Evolutionary conservation across 1,139 yeast species (phyloP).

Genomic region (Yamadazyma mexicana): DNA sequence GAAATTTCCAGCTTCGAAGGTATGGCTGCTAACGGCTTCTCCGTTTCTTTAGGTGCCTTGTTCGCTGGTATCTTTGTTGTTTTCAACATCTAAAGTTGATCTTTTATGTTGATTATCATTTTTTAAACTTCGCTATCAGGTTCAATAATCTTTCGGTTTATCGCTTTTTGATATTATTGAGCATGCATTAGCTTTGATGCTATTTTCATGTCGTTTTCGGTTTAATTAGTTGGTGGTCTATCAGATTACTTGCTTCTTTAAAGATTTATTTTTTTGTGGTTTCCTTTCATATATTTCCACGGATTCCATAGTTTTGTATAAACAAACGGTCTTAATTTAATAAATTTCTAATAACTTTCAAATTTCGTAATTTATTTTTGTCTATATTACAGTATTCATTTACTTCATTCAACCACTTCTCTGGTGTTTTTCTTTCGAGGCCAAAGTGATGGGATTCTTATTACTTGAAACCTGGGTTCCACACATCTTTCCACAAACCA

Average conservation of each 20-base stretch:
- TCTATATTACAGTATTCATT: no score
- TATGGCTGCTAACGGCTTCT: conserved; percentile 17
- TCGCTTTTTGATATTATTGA: not conserved
- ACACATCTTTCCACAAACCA: conserved; percentile 95
- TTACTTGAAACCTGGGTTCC: conserved; percentile 87
- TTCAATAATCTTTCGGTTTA: no score
- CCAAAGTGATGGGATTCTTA: conserved; percentile 86
- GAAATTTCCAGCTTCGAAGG: conserved; percentile 21
- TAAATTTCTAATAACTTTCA: no score
- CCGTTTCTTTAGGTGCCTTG: conserved; percentile 22
- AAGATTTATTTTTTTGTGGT: no score
- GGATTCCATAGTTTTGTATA: not conserved
- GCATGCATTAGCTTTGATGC: not conserved
- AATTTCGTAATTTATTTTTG: conserved; percentile 8
- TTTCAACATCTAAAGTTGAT: conserved; percentile 15
- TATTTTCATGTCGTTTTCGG: not conserved
- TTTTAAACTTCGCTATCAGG: no score
- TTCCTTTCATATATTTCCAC: no score
- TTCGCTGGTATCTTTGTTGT: conserved; percentile 21
- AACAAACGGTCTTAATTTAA: no score
- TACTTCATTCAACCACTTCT: conserved; percentile 20
- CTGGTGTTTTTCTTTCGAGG: conserved; percentile 76
- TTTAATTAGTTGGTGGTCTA: not conserved
- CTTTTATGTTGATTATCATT: no score
- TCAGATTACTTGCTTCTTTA: no score